A percentile compares a stretch with the other conserved stretches of the same genome.
Conservation (phyloP, 192 early-diverging fungal species). For the Mortierella hygrophila region DNA sequence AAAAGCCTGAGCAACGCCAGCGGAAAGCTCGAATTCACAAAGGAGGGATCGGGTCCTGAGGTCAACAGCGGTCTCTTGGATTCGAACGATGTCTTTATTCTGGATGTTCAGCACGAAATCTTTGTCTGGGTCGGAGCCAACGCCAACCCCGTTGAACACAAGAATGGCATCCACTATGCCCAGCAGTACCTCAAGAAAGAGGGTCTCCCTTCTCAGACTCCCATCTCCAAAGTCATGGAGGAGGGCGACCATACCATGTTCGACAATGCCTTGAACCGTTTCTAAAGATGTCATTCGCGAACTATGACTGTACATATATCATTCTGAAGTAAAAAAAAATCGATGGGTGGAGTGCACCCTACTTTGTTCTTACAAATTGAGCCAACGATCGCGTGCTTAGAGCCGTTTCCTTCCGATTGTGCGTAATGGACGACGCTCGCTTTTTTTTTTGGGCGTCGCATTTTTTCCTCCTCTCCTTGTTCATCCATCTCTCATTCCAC, state of each 20-base stretch:
- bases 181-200: constrained; percentile 70
- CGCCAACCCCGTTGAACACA: constrained; percentile 66
- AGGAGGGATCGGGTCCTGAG: constrained; percentile 62
- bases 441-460: background rate
- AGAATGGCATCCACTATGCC: constrained; percentile 69
- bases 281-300: constrained; percentile 1
- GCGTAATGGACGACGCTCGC: background rate
- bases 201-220: constrained; percentile 62
- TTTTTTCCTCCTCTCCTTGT: background rate
- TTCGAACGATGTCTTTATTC: constrained; percentile 75
- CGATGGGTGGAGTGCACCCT: background rate
- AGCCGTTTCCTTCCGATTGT: background rate
- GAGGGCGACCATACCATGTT: constrained; percentile 76
- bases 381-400: background rate
- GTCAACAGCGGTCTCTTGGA: constrained; percentile 63
- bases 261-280: constrained; percentile 47
- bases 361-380: background rate
- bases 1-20: constrained; percentile 52
- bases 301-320: background rate
- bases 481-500: constrained; percentile 6
- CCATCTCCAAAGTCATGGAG: constrained; percentile 75
- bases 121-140: constrained; percentile 72
- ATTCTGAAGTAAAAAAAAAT: background rate
- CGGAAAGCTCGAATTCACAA: constrained; percentile 63
- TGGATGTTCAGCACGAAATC: constrained; percentile 72